These are phyloP conservation scores for Vitis hybrid DNA, from an alignment of 177 flowering plant species.

Conservation along the genomic window DNA sequence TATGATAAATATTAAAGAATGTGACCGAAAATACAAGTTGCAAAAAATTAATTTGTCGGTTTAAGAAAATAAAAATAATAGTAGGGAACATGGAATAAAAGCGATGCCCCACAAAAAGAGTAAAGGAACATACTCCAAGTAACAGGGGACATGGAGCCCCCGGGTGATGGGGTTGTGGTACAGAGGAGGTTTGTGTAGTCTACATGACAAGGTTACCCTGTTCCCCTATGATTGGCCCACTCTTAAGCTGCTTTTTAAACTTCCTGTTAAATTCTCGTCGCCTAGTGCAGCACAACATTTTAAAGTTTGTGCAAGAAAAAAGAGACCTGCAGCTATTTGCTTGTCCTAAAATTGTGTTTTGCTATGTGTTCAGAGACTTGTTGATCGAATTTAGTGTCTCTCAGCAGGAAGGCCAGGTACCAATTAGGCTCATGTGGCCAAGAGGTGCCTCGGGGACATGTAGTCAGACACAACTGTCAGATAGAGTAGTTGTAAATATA, in stretches of 20 bases:
- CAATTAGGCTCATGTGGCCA: too few species aligned
- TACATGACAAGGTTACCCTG: slow-evolving; percentile 13
- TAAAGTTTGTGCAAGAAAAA: not conserved
- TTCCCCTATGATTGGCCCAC: slow-evolving; percentile 13
- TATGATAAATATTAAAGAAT: not conserved
- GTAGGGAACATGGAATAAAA: too few species aligned
- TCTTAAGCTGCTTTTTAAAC: not conserved
- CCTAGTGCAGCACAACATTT: not conserved
- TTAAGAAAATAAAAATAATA: not conserved
- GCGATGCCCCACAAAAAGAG: slow-evolving; percentile 9
- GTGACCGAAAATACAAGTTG: slow-evolving; percentile 3
- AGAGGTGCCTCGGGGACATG: too few species aligned
- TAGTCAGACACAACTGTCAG: too few species aligned
- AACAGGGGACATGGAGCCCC: slow-evolving; percentile 8
- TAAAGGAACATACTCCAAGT: not conserved
- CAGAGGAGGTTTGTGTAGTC: slow-evolving; percentile 18
- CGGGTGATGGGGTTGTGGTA: slow-evolving; percentile 15
- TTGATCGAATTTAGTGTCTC: too few species aligned
- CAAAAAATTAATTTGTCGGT: not conserved
- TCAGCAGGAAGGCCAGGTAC: too few species aligned
- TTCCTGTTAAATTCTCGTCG: not conserved
- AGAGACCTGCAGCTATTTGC: not conserved
- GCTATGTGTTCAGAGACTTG: too few species aligned
- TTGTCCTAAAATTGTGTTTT: too few species aligned
- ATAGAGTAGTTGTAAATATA: too few species aligned